Evolutionary conservation across 2,329 filamentous ascomycete genomes (phyloP), one percentile per base, ranked within the genome.

Genomic region (Aspergillus versicolor): DNA sequence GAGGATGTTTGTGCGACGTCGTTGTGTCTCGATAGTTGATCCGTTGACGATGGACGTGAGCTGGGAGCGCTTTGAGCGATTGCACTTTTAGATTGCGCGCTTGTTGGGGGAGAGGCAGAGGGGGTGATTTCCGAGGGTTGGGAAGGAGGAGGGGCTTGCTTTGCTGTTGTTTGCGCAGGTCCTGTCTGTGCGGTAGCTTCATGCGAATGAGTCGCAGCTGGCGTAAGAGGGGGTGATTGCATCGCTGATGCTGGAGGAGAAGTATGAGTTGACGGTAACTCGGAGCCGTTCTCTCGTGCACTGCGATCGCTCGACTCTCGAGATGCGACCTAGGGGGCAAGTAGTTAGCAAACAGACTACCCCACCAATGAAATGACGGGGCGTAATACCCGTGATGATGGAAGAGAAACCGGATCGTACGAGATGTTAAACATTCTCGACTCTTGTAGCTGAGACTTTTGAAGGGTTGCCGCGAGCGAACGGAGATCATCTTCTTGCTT

Each of bases 361-460:
- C 9, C 9, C 9, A 30, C 12, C 15, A 41, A 27, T 22, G 9
- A 40, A 42, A 44, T 21, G 21, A 11, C 19, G 17, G 15, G 37
- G 13, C 13, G n/a, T 4, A 5, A 52, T 75, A 79, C 75, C 62
- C 75, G 74, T 43, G 70, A 76, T 15, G 73, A 68, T 58, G 94
- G 93, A 52, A 97, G 81, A 37, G 94, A 97, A 62, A 96, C 87
- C 34, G 93, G 88, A 72, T 97, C 92, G 69, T 92, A 97, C 43
- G 89, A 87, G 75, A 91, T 96, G 70, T 92, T 90, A 70, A 89
- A 89, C 80, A 96, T 85, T 62, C 92, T 86, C 56, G 86, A 84
- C 66, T 92, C 88, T 77, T 97, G 92, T 60, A 96, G 82, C 65
- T 88, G 86, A 46, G 87, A 83, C 61, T 86, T 85, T 63, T 91